Percentiles rank a stretch among this genome's conserved stretches.
These are phyloP conservation scores for Gossypium herbaceum DNA, from an alignment of 345 rosid species.

Conservation along the genomic window DNA sequence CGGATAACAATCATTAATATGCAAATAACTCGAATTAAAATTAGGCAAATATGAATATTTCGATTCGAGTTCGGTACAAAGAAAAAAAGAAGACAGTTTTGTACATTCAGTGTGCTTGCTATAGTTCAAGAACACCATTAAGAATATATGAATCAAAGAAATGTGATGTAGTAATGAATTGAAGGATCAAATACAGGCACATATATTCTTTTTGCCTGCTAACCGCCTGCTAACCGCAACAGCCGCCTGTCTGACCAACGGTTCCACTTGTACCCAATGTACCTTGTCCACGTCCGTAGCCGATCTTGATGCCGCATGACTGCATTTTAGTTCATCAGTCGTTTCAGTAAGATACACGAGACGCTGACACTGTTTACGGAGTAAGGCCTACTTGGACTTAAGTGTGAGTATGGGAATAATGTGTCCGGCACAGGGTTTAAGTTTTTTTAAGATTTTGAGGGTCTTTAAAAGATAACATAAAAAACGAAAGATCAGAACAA, in stretches of 20 bases:
- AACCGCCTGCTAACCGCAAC: slow-evolving; percentile 53
- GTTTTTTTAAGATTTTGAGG: too few species aligned
- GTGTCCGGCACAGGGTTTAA: too few species aligned
- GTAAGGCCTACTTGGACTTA: too few species aligned
- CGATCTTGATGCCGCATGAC: slow-evolving; percentile 89
- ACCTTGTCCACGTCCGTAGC: slow-evolving; percentile 78
- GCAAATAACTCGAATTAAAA: not conserved
- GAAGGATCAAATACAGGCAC: not conserved
- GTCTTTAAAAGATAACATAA: too few species aligned
- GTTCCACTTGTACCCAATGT: slow-evolving; percentile 67
- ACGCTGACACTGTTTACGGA: too few species aligned
- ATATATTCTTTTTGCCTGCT: not conserved
- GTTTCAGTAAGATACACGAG: too few species aligned
- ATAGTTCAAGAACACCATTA: too few species aligned
- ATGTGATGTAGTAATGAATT: slow-evolving; percentile 14
- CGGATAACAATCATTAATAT: not conserved
- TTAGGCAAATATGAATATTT: not conserved
- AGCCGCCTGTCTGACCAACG: slow-evolving; percentile 68
- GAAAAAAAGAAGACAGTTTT: slow-evolving; percentile 20
- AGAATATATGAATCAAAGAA: not conserved
- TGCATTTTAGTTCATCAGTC: slow-evolving; percentile 17
- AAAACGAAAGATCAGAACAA: too few species aligned
- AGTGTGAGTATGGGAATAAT: too few species aligned
- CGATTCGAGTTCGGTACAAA: not conserved
- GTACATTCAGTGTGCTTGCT: slow-evolving; percentile 28